Evolutionary conservation across 768 basidiomycete genomes (phyloP), one percentile per base, ranked within the genome.

Genomic region (Boletus vinaceobasis): DNA sequence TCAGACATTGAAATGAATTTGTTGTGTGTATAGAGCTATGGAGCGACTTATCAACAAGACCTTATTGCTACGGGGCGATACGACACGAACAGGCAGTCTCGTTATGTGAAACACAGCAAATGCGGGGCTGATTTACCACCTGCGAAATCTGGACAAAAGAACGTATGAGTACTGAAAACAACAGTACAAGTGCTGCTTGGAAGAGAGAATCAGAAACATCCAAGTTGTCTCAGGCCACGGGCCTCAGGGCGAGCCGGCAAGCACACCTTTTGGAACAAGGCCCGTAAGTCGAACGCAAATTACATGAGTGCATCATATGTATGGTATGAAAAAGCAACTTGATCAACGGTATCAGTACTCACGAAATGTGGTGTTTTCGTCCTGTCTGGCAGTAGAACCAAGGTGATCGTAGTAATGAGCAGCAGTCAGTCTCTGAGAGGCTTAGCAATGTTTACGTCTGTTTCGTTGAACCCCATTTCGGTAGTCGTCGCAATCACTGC

Each of bases 271-370:
- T 86, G 82, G 79, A 74, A 62, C 78, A 76, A 75, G 77, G 75
- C 68, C 67, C 70, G 72, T 68, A 76, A 68, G 73, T 90, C 88
- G 87, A 90, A 90, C 88, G 88, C 88, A 90, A 90, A 90, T 90
- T 90, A 90, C 88, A 74, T 77, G 61, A 75, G 71, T 73, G 61
- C 86, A 89, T 88, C 78, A 74, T 80, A 5, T 58, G 23, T 8
- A 29, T 14, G 1, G 71, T 63, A 54, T 32, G 49, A 42, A 55
- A 54, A 46, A 10, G 27, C 26, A 60, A 37, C 21, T n/a, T n/a
- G n/a, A 26, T 21, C 14, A 36, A 47, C 19, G 5, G 38, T 6
- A 15, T 33, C 27, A 8, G 43, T 27, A 65, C 67, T 61, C 60
- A 67, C 60, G 9, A 46, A 32, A 38, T 29, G 45, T 15, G 15